These are phyloP conservation scores for Tetraselmis chui DNA, from an alignment of 139 green algal species.

Conservation along the genomic window DNA sequence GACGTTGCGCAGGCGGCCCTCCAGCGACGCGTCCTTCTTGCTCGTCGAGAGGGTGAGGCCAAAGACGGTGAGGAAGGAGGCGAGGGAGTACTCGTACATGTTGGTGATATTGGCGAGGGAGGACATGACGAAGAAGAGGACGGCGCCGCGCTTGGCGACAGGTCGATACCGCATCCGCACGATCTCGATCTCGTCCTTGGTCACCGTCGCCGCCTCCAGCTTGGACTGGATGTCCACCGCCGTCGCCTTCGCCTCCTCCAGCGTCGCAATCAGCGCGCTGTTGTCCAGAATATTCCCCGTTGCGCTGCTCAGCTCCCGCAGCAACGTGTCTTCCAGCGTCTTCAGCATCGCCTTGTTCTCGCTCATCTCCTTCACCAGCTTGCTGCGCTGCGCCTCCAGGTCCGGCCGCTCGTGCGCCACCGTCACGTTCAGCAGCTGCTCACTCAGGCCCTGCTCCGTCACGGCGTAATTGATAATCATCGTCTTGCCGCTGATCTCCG, in stretches of 20 bases:
- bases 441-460: conserved; percentile 51
- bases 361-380: conserved; percentile 49
- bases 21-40: conserved; percentile 50
- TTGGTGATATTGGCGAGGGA: conserved; percentile 61
- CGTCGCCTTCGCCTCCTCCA: conserved; percentile 74
- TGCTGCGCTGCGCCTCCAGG: conserved; percentile 47
- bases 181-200: conserved; percentile 60
- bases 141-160: conserved; percentile 62
- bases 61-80: conserved; percentile 68
- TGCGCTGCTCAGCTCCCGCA: conserved; percentile 66
- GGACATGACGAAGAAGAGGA: conserved; percentile 79
- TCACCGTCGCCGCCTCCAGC: conserved; percentile 50
- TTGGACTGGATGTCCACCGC: conserved; percentile 73
- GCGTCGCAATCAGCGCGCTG: conserved; percentile 65
- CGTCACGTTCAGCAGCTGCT: conserved; percentile 64
- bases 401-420: conserved; percentile 54
- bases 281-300: conserved; percentile 85
- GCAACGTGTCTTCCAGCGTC: conserved; percentile 65
- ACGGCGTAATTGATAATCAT: conserved; percentile 69
- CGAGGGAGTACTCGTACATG: conserved; percentile 63
- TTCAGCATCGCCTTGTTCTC: conserved; percentile 48
- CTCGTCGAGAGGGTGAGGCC: conserved; percentile 43
- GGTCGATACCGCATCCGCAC: conserved; percentile 57
- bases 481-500: conserved; percentile 60
- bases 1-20: conserved; percentile 62